These are phyloP conservation scores for Apophysomyces elegans DNA, from an alignment of 371 early-diverging fungal genomes.

Conservation along the genomic window DNA sequence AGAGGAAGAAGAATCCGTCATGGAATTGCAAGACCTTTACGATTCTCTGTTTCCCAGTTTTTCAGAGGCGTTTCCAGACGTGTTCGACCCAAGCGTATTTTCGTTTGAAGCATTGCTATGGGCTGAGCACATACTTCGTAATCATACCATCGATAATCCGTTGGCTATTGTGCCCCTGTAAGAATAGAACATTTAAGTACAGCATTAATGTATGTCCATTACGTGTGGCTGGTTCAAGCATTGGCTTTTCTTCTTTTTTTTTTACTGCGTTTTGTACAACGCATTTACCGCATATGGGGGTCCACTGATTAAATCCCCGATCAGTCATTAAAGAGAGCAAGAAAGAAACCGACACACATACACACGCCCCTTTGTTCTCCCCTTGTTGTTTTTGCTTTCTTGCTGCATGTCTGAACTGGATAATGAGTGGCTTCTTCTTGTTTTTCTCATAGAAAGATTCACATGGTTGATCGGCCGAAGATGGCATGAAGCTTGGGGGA, in stretches of 20 bases:
- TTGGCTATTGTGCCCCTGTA: slow-evolving; percentile 35
- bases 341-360: no score
- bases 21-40: slow-evolving; percentile 48
- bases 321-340: background rate
- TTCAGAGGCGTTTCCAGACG: slow-evolving; percentile 39
- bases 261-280: background rate
- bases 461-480: background rate
- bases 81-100: slow-evolving; percentile 38
- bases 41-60: slow-evolving; percentile 47
- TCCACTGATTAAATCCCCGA: background rate
- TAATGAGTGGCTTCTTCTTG: no score
- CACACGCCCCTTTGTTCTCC: background rate
- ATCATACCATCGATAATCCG: slow-evolving; percentile 35
- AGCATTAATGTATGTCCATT: background rate
- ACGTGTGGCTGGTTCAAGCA: slow-evolving; percentile 4
- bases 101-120: slow-evolving; percentile 43
- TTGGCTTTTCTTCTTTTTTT: background rate
- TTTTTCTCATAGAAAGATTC: background rate
- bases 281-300: background rate
- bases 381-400: slow-evolving; percentile 3
- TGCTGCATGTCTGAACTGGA: background rate
- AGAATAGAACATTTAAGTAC: background rate
- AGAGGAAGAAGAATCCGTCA: slow-evolving; percentile 32
- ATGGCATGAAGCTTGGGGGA: background rate
- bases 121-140: slow-evolving; percentile 41